phyloP scores from a whole-genome alignment of 495 filamentous ascomycete species.

The Annulohypoxylon bovei region DNA sequence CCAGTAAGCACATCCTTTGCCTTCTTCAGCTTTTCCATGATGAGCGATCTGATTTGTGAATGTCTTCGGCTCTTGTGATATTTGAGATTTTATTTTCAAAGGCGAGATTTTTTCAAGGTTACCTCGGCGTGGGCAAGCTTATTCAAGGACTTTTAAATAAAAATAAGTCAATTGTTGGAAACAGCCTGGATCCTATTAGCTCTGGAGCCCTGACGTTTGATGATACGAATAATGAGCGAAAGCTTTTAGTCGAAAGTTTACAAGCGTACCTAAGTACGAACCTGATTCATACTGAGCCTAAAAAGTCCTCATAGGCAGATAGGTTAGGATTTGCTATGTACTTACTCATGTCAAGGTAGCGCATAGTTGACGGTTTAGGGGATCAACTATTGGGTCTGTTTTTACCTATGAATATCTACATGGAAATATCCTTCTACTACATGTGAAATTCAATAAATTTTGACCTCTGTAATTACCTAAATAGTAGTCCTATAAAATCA shows the following conservation, averaged over 20 bases:
- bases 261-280: background rate
- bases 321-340: background rate
- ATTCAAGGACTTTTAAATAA: background rate
- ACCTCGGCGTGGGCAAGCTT: background rate
- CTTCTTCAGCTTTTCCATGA: conserved; percentile 38
- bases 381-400: background rate
- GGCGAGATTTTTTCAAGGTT: no score
- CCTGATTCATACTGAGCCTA: background rate
- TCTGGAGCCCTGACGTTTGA: background rate
- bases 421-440: no score
- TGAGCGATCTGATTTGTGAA: background rate
- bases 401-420: background rate
- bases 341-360: background rate
- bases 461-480: background rate
- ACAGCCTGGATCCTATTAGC: background rate
- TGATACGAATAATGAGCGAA: background rate
- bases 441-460: background rate
- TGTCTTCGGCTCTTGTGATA: background rate
- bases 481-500: background rate
- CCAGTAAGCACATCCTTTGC: conserved; percentile 42
- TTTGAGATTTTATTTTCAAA: no score
- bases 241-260: background rate
- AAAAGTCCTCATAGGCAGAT: background rate
- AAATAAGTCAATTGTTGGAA: background rate
- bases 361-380: background rate